Evolutionary conservation across 345 rosid species (phyloP), one percentile per base, ranked within the genome.

Genomic region (Tarenaya hassleriana): DNA sequence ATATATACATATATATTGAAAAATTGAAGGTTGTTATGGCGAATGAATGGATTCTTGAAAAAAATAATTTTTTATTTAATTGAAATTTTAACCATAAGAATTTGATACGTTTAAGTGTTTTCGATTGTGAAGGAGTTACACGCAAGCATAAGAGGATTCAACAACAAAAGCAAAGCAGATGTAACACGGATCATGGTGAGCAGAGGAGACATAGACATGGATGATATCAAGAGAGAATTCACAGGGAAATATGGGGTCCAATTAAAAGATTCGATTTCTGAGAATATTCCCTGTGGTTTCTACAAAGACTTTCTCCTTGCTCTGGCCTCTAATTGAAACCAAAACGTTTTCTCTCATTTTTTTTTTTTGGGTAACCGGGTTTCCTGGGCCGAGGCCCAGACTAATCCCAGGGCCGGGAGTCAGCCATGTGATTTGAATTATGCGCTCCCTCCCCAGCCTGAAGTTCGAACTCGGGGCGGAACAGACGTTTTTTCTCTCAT

Each of bases 151-250:
- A 75, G 69, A 41, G 82, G 79, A 34, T 63, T 20, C 13, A 51
- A 41, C 10, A 34, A 39, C 0, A 74, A 75, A n/a, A n/a, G n/a
- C 24, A 59, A 35, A 47, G 64, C 69, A 0, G 69, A 50, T 9
- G 15, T 74, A 71, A 34, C 68, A 8, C 71, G 85, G 1, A 74
- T 76, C 56, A 56, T 76, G 61, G 66, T 74, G 65, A 75, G 71
- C 62, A 75, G 83, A 63, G 70, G 77, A 10, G 88, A 78, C 58
- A 24, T 67, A 44, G 88, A 84, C 66, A 58, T 76, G 73, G 65
- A 64, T 34, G 79, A 74, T 44, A 73, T 81, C 18, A 71, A 59
- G 31, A 60, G 34, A 48, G 58, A 42, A 13, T 78, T 78, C 57
- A 64, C 56, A 72, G 44, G 42, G 5, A 78, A 71, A 57, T 71